Conservation (phyloP, 192 early-diverging fungal species). For the Chytriomyces sp. region DNA sequence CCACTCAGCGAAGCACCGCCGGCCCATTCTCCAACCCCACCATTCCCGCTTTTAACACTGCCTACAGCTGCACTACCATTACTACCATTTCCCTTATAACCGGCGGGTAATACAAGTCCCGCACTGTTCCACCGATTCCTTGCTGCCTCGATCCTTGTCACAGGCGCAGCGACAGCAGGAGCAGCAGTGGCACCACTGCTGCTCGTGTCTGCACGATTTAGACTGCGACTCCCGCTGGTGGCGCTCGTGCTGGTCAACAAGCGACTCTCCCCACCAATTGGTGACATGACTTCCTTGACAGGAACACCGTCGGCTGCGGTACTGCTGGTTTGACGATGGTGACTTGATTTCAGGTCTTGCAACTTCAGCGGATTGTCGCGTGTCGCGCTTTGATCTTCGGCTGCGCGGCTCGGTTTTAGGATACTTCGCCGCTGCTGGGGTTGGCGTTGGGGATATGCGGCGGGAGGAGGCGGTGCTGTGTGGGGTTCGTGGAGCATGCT, state of each 20-base stretch:
- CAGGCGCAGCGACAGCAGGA: not conserved
- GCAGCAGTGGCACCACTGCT: not conserved
- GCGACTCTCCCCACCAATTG: too few relatives aligned
- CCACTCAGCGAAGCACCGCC: not conserved
- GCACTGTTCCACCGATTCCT: constrained; percentile 21
- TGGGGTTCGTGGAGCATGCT: constrained; percentile 18
- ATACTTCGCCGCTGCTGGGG: not conserved
- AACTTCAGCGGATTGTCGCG: too few relatives aligned
- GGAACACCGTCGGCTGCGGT: too few relatives aligned
- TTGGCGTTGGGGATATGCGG: not conserved
- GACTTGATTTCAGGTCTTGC: too few relatives aligned
- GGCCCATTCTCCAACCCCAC: not conserved
- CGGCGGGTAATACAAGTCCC: constrained; percentile 8
- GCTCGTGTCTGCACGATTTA: constrained; percentile 1
- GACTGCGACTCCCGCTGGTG: constrained; percentile 10
- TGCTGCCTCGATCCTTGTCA: constrained; percentile 7
- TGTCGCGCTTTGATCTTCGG: too few relatives aligned
- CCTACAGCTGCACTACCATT: not conserved
- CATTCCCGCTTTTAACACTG: not conserved
- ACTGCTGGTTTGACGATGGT: too few relatives aligned
- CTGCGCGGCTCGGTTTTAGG: too few relatives aligned
- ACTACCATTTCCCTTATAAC: not conserved
- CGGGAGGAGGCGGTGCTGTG: not conserved
- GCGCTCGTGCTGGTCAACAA: constrained; percentile 5
- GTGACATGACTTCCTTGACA: too few relatives aligned